These are phyloP conservation scores for Boletus coccyginus DNA, from an alignment of 768 basidiomycete genomes.

Conservation along the genomic window DNA sequence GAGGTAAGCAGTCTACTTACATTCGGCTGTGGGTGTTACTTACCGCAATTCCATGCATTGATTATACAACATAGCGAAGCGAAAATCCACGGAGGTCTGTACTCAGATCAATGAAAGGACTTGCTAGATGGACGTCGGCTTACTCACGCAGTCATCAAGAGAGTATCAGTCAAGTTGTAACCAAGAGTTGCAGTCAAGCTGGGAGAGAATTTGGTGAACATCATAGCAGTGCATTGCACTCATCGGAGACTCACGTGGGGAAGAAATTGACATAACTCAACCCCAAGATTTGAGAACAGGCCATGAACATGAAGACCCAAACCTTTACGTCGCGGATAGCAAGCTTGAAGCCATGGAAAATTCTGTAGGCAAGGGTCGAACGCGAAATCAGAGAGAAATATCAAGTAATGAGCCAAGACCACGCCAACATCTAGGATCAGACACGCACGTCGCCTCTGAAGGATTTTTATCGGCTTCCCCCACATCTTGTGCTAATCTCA, in stretches of 20 bases:
- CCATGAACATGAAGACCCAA: conserved; percentile 51
- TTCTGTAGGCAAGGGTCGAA: conserved; percentile 30
- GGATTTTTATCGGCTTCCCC: conserved; percentile 62
- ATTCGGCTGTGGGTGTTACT: not conserved
- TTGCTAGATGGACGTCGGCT: not conserved
- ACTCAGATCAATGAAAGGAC: not conserved
- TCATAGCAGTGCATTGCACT: not conserved
- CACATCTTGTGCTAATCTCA: conserved; percentile 63
- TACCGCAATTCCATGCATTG: conserved; percentile 57
- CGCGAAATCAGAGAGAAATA: not conserved
- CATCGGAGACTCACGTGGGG: conserved; percentile 37
- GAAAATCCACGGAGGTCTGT: conserved; percentile 61
- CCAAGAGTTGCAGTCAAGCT: conserved; percentile 61
- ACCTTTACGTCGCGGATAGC: conserved; percentile 58
- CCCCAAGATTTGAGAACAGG: conserved; percentile 48
- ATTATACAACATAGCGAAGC: conserved; percentile 47
- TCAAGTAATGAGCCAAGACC: not conserved
- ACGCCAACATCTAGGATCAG: not conserved
- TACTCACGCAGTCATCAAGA: conserved; percentile 60
- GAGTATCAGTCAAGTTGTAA: conserved; percentile 53
- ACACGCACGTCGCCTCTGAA: conserved; percentile 11
- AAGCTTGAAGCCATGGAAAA: conserved; percentile 47
- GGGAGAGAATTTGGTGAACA: not conserved
- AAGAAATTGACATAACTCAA: conserved; percentile 62
- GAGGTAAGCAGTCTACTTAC: not conserved